phyloP scores from a whole-genome alignment of 495 filamentous ascomycete species.

The Lasiosphaeria hispida region DNA sequence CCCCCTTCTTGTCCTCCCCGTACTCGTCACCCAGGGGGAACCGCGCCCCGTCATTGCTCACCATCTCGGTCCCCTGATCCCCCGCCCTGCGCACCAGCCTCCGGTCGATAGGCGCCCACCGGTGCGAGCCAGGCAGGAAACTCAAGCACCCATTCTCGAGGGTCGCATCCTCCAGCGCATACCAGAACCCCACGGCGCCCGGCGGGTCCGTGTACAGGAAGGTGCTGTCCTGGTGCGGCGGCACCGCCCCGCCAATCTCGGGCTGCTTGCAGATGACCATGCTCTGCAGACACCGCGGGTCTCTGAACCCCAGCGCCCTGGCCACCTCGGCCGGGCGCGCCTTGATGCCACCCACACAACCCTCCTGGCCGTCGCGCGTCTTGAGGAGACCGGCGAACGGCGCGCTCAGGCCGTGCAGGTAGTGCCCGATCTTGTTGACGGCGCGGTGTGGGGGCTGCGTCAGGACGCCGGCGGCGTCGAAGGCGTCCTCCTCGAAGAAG shows the following conservation, averaged over 20 bases:
- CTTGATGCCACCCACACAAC: constrained; percentile 15
- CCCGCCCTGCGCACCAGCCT: constrained; percentile 68
- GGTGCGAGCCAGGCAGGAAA: constrained; percentile 78
- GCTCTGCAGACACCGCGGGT: constrained; percentile 75
- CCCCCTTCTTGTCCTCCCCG: constrained; percentile 30
- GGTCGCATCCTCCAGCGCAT: constrained; percentile 89
- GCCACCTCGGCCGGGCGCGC: constrained; percentile 61
- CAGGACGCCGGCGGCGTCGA: constrained; percentile 57
- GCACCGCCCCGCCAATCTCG: constrained; percentile 86
- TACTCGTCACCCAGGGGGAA: constrained; percentile 47
- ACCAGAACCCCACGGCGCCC: constrained; percentile 90
- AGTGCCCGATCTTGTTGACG: constrained; percentile 97
- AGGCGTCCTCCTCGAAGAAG: constrained; percentile 93
- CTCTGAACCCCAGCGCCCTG: constrained; percentile 63
- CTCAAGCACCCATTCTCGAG: constrained; percentile 81
- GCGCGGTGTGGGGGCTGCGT: constrained; percentile 73
- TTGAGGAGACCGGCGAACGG: constrained; percentile 64
- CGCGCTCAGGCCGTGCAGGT: constrained; percentile 71
- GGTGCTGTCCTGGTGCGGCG: constrained; percentile 83
- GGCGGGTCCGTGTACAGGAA: constrained; percentile 93
- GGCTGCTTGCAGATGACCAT: constrained; percentile 99
- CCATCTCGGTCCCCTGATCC: constrained; percentile 49
- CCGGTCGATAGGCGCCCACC: constrained; percentile 58
- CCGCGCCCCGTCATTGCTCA: constrained; percentile 40
- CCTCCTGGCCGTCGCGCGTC: no score